phyloP scores from a whole-genome alignment of 1,284 basidiomycete species.

The Leccinum angustisporum region DNA sequence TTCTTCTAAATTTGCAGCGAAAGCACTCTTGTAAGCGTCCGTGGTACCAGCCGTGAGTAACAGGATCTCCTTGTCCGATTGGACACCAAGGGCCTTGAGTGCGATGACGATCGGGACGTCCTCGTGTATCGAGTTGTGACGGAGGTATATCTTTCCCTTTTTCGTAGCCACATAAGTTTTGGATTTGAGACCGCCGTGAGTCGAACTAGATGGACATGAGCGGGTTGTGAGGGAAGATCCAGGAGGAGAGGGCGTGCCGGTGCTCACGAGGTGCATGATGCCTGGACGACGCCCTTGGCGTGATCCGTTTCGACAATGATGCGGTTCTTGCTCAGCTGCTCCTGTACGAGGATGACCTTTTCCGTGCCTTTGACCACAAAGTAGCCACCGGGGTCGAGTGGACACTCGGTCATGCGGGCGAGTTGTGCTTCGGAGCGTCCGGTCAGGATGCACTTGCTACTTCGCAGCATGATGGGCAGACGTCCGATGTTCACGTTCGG shows the following conservation, averaged over 20 bases:
- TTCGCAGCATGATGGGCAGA: slow-evolving; percentile 96
- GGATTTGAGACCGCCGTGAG: slow-evolving; percentile 95
- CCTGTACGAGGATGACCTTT: slow-evolving; percentile 99
- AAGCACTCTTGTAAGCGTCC: slow-evolving; percentile 86
- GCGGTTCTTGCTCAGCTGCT: slow-evolving; percentile 98
- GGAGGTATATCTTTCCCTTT: slow-evolving; percentile 90
- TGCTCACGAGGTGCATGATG: slow-evolving; percentile 92
- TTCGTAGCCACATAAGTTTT: slow-evolving; percentile 98
- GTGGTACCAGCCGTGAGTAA: slow-evolving; percentile 92
- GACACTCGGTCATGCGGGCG: slow-evolving; percentile 94
- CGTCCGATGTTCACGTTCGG: slow-evolving; percentile 89
- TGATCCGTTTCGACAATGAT: slow-evolving; percentile 97
- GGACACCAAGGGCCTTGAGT: slow-evolving; percentile 94
- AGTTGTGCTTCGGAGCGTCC: slow-evolving; percentile 79
- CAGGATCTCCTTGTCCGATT: slow-evolving; percentile 97
- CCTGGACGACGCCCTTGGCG: slow-evolving; percentile 90
- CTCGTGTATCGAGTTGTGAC: slow-evolving; percentile 98
- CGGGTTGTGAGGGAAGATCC: slow-evolving; percentile 11
- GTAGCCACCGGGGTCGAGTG: slow-evolving; percentile 97
- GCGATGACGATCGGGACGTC: slow-evolving; percentile 96
- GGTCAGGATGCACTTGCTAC: slow-evolving; percentile 90
- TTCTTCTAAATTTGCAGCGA: slow-evolving; percentile 93
- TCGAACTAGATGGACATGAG: slow-evolving; percentile 61
- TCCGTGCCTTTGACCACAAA: slow-evolving; percentile 99
- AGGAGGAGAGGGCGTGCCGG: neutral